These are phyloP conservation scores for Apophysomyces ossiformis DNA, from an alignment of 371 early-diverging fungal genomes.

Conservation along the genomic window DNA sequence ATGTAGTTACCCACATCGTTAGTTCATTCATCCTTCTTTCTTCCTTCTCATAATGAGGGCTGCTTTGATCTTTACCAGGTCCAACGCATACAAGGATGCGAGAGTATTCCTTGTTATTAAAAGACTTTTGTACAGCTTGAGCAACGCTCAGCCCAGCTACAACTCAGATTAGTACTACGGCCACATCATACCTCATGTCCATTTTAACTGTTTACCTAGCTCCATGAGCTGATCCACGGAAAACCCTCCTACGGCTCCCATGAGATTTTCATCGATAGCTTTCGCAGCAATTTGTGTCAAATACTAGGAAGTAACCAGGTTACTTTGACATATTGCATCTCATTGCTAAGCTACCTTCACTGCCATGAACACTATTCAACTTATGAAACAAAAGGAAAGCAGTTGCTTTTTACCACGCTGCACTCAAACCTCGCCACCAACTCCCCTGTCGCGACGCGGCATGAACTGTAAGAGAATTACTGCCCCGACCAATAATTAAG, in stretches of 20 bases:
- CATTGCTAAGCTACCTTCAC: not conserved
- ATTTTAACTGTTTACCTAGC: slow-evolving; percentile 45
- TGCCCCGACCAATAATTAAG: no score
- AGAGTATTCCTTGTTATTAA: slow-evolving; percentile 49
- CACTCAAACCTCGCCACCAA: not conserved
- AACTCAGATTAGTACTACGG: not conserved
- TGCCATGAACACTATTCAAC: not conserved
- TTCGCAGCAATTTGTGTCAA: slow-evolving; percentile 80
- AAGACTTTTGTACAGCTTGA: slow-evolving; percentile 79
- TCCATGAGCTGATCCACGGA: slow-evolving; percentile 91
- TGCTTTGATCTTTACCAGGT: slow-evolving; percentile 57
- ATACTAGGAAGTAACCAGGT: slow-evolving; percentile 45
- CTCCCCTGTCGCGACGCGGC: slow-evolving; percentile 6
- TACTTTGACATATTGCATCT: not conserved
- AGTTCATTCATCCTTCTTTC: not conserved
- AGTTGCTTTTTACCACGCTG: not conserved
- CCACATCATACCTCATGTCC: not conserved
- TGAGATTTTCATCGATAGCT: slow-evolving; percentile 83
- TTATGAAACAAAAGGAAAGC: not conserved
- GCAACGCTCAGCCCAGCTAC: slow-evolving; percentile 90
- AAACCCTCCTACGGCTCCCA: slow-evolving; percentile 83
- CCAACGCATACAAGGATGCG: slow-evolving; percentile 79
- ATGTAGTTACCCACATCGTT: slow-evolving; percentile 18
- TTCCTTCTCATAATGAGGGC: not conserved
- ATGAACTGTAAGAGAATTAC: not conserved